phyloP scores from a whole-genome alignment of 1,139 yeast species.

The Taiozyma onychis region DNA sequence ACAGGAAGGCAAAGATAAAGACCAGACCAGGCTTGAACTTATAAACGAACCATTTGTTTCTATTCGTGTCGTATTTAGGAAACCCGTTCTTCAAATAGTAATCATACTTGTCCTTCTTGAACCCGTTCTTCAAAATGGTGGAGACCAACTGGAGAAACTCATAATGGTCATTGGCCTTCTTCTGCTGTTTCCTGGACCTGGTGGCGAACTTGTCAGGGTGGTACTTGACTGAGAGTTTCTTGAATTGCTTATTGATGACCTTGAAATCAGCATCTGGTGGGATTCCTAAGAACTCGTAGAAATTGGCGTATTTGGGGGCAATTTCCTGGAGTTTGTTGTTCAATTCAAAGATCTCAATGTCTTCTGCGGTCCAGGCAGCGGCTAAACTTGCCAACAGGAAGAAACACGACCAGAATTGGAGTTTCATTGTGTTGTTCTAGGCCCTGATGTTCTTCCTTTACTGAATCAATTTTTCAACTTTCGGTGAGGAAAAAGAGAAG shows the following conservation, averaged over 20 bases:
- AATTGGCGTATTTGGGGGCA: constrained; percentile 57
- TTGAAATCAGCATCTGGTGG: constrained; percentile 48
- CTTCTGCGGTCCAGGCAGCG: constrained; percentile 48
- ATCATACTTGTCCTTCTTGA: constrained; percentile 64
- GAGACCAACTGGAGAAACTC: constrained; percentile 17
- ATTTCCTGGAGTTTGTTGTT: constrained; percentile 61
- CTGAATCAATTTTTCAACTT: not conserved
- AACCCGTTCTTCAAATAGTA: constrained; percentile 81
- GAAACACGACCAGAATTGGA: constrained; percentile 4
- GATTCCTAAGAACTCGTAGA: constrained; percentile 64
- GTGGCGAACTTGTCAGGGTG: constrained; percentile 73
- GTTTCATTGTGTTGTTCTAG: not conserved
- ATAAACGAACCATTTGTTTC: constrained; percentile 39
- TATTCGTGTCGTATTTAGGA: constrained; percentile 62
- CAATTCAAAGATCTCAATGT: constrained; percentile 74
- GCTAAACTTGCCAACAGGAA: constrained; percentile 19
- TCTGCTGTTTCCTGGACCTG: constrained; percentile 28
- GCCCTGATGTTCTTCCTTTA: not conserved
- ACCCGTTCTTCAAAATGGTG: constrained; percentile 29
- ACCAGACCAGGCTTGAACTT: constrained; percentile 52
- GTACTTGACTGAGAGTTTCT: constrained; percentile 59
- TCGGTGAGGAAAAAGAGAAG: not conserved
- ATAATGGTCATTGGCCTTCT: constrained; percentile 24
- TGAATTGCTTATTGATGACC: constrained; percentile 64
- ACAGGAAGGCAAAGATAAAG: constrained; percentile 46